Evolutionary conservation across 768 basidiomycete genomes (phyloP).

Genomic region (Hemileccinum impolitum): DNA sequence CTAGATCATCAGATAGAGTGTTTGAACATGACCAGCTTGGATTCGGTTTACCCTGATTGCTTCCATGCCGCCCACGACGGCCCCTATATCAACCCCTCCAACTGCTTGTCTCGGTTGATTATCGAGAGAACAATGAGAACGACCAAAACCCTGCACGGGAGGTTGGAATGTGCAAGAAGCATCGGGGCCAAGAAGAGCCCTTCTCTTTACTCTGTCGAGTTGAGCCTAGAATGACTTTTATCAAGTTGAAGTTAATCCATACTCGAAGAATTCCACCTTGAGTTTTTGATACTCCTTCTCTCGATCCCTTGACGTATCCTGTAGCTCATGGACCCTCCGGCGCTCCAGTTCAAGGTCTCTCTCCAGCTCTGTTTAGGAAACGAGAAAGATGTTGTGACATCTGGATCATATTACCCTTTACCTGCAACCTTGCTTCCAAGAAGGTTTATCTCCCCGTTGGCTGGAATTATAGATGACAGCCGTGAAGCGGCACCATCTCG

Average conservation of each 20-base stretch:
- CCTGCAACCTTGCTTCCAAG: conserved; percentile 67
- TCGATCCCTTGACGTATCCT: conserved; percentile 69
- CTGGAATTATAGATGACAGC: conserved; percentile 33
- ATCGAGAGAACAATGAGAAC: conserved; percentile 17
- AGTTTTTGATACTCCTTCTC: conserved; percentile 88
- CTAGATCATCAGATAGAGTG: conserved; percentile 34
- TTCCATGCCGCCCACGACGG: conserved; percentile 65
- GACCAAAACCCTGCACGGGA: conserved; percentile 15
- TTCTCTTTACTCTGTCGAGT: conserved; percentile 81
- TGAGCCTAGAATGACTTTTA: conserved; percentile 46
- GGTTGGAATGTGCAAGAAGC: conserved; percentile 15
- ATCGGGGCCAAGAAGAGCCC: conserved; percentile 59
- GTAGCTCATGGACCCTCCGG: conserved; percentile 67
- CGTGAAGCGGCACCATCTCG: not conserved
- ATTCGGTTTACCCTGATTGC: conserved; percentile 47
- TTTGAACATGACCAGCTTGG: not conserved
- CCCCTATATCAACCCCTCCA: conserved; percentile 44
- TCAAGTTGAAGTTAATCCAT: not conserved
- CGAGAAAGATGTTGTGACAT: conserved; percentile 1
- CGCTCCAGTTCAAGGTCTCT: conserved; percentile 79
- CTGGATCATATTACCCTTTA: conserved; percentile 21
- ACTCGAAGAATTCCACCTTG: conserved; percentile 45
- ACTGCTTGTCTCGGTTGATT: conserved; percentile 15
- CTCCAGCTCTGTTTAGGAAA: conserved; percentile 55
- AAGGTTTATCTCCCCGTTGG: conserved; percentile 72